These are phyloP conservation scores for Colletotrichum euphorbiae DNA, from an alignment of 2,329 filamentous ascomycete species.

Conservation along the genomic window DNA sequence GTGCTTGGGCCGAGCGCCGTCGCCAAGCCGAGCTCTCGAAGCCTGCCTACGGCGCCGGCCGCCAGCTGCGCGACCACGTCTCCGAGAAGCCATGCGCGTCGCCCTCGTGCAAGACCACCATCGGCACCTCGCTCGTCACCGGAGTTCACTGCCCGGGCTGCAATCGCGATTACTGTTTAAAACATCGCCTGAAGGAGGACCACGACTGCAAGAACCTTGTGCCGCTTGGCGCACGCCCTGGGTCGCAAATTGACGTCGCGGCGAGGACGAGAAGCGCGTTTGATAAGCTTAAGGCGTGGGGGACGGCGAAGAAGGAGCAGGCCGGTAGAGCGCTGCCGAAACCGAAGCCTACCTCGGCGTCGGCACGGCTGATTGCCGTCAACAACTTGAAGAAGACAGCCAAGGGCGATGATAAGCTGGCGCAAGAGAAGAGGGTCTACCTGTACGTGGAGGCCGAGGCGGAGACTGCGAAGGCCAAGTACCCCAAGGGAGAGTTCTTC, in stretches of 20 bases:
- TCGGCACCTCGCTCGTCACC: constrained; percentile 75
- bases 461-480: constrained; percentile 84
- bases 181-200: constrained; percentile 81
- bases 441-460: constrained; percentile 91
- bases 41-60: constrained; percentile 66
- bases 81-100: constrained; percentile 76
- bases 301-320: constrained; percentile 75
- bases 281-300: constrained; percentile 83
- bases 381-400: constrained; percentile 86
- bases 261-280: constrained; percentile 81
- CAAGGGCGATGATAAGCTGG: constrained; percentile 88
- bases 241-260: constrained; percentile 59
- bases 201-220: constrained; percentile 85
- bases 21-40: constrained; percentile 65
- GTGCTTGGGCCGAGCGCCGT: constrained; percentile 71
- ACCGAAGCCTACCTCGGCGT: constrained; percentile 71
- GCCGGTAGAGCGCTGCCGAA: constrained; percentile 70
- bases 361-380: constrained; percentile 75
- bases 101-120: constrained; percentile 74
- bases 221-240: constrained; percentile 63
- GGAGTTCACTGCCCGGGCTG: constrained; percentile 79
- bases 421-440: constrained; percentile 88
- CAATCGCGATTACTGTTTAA: constrained; percentile 80
- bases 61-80: constrained; percentile 65
- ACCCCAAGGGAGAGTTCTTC: constrained; percentile 84